These are phyloP conservation scores for Polyporus tsugae DNA, from an alignment of 1,284 basidiomycete species.

Conservation along the genomic window DNA sequence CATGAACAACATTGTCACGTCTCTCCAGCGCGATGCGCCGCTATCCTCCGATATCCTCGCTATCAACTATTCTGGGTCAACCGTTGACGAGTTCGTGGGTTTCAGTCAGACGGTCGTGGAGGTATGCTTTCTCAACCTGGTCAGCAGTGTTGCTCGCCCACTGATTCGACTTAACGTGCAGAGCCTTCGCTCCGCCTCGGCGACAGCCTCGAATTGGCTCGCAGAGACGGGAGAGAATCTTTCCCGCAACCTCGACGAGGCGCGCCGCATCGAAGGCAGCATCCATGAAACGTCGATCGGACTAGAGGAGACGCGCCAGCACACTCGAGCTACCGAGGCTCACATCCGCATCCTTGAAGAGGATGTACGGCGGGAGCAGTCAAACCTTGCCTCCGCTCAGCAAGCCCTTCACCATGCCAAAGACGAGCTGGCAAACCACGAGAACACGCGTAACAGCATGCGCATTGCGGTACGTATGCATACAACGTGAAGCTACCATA, in stretches of 20 bases:
- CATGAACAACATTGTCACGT: constrained; percentile 14
- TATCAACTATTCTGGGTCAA: constrained; percentile 13
- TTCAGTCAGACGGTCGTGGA: constrained; percentile 10
- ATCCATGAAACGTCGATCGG: constrained; percentile 9
- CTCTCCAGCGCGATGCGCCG: constrained; percentile 12
- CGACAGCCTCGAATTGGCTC: constrained; percentile 2
- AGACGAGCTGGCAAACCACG: constrained; percentile 4
- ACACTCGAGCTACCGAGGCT: neutral
- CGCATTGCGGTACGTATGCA: constrained; percentile 7
- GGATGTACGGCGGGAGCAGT: constrained; percentile 2
- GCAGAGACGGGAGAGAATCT: constrained; percentile 9
- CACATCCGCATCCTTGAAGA: constrained; percentile 12
- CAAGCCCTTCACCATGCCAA: constrained; percentile 2
- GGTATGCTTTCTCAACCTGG: neutral
- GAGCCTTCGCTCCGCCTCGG: constrained; percentile 1
- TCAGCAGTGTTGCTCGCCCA: neutral
- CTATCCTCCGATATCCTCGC: constrained; percentile 18
- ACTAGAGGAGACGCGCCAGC: constrained; percentile 1
- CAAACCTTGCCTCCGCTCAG: constrained; percentile 8
- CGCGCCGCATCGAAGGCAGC: neutral
- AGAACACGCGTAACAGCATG: neutral
- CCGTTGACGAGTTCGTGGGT: constrained; percentile 10
- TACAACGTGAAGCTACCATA: neutral
- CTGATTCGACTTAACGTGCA: neutral
- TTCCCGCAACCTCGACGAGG: constrained; percentile 12